Base-by-base conservation (phyloP, 192 early-diverging fungal species). In the Entomortierella beljakovae region DNA sequence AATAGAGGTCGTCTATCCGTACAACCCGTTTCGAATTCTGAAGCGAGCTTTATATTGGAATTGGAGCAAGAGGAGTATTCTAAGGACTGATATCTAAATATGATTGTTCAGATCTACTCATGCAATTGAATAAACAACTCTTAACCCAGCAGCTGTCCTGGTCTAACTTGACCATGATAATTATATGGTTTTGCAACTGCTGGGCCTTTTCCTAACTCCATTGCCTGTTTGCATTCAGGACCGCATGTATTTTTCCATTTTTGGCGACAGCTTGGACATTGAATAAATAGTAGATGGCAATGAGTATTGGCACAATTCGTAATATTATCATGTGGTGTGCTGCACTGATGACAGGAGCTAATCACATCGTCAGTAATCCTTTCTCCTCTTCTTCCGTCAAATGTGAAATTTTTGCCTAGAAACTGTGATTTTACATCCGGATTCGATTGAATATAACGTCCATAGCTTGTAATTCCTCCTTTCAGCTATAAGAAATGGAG, bases 401-500 rank as follows among this genome's bases (percentile, higher is more conserved):
- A 94, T 1, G 93, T 94, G 69, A 94, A 94, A 71, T 94, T 94
- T 49, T 91, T 93, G 42, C 93, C 93, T 2, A 71, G 64, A 69
- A 88, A 94, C 9, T 91, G 79, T 2, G 93, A 94, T 33, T 63
- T 70, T 10, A 70, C 38, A 23, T 57, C 62, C 8, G 82, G 75
- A 32, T 83, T 73, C 4, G 57, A 59, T 26, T 80, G 75, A n/a
- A 91, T 74, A 51, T 87, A 88, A 13, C 85, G 81, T 0, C 93
- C 93, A 34, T 94, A 94, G 16, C 92, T 91, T 31, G 91, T 90
- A 8, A 94, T 86, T 43, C 93, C 93, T 35, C 93, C 93, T 46
- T 85, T 85, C 6, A 94, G 85, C 43, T 76, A n/a, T 26, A 31
- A 25, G 33, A 3, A n/a, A n/a, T 4, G 18, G 43, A 54, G 7